Base-by-base conservation (phyloP, 176 grass and related monocot species). In the Carex littledalei region DNA sequence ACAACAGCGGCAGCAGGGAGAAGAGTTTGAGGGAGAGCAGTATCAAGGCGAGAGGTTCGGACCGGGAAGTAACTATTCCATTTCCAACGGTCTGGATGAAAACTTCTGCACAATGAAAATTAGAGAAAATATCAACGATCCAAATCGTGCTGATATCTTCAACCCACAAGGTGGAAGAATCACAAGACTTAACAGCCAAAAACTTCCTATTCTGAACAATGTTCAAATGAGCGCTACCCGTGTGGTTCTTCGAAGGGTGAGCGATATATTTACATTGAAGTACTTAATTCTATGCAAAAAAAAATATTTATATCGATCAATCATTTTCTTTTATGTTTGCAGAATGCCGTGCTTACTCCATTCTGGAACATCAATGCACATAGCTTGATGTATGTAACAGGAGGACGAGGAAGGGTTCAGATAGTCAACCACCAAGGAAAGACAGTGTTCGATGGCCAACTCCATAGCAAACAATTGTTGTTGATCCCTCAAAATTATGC, bases 171-270 rank as follows among this genome's bases (percentile, higher is more conserved):
- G 66, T 2, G 80, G 84, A 53, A 86, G 88, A 73, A 89, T 89
- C 56, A 83, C 88, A 37, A 45, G 43, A 49, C 54, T 86, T 12
- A 89, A 86, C 20, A 74, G 81, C 71, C 88, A 87, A 35, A 90
- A 90, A 54, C 73, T 90, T 11, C 85, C 88, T 11, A 84, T 90
- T 15, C 80, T 90, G 26, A 80, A 80, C 52, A 11, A 79, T 63
- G 35, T 90, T 49, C 88, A 90, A 77, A 80, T 90, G 81, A 87
- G 81, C 14, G 85, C 84, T 75, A 82, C 55, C 22, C 65, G 88
- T 56, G 81, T 68, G 8, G 85, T 90, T 47, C 88, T 90, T 32
- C 24, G 53, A 45, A 84, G 81, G 39, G 88, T 90, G 65, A 78
- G 43, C 39, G 5, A 1, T 53, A 26, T n/a, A 75, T 26, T 56